A percentile compares a stretch with the other conserved stretches of the same genome.
These are phyloP conservation scores for Alternaria brassicicola DNA, from an alignment of 2,329 filamentous ascomycete species.

Conservation along the genomic window DNA sequence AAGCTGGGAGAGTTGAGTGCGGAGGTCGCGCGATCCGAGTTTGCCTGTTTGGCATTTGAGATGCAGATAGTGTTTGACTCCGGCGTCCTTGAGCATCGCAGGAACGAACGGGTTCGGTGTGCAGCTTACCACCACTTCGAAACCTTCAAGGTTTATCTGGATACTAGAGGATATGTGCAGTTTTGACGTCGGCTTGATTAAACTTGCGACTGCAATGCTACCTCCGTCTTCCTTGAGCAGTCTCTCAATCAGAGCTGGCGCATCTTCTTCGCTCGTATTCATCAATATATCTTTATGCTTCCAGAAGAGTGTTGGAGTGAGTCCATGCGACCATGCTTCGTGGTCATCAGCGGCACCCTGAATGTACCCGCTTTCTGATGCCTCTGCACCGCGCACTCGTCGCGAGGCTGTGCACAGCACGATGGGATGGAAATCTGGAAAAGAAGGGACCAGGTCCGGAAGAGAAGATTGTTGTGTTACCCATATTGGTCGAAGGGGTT, in stretches of 20 bases:
- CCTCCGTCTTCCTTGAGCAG: constrained; percentile 43
- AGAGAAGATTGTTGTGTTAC: constrained; percentile 70
- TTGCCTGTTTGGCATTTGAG: constrained; percentile 75
- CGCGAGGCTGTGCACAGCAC: constrained; percentile 86
- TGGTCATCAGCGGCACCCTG: constrained; percentile 95
- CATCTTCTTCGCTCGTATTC: constrained; percentile 67
- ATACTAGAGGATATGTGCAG: constrained; percentile 51
- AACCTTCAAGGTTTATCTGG: constrained; percentile 45
- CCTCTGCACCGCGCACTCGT: constrained; percentile 70
- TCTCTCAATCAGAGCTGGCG: constrained; percentile 58
- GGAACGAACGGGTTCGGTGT: constrained; percentile 48
- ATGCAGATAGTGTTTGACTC: constrained; percentile 56
- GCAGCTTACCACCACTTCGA: constrained; percentile 54
- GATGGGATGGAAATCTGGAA: constrained; percentile 69
- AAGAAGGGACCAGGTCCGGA: constrained; percentile 55
- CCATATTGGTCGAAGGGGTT: constrained; percentile 81
- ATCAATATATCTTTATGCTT: constrained; percentile 66
- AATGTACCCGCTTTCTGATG: constrained; percentile 77
- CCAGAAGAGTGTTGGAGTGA: constrained; percentile 86
- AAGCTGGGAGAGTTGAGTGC: constrained; percentile 70
- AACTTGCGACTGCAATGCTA: constrained; percentile 37
- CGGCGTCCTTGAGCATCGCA: constrained; percentile 9
- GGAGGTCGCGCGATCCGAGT: constrained; percentile 80
- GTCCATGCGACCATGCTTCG: constrained; percentile 85
- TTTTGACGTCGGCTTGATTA: constrained; percentile 50